Evolutionary conservation across 2,329 filamentous ascomycete genomes (phyloP), one percentile per base, ranked within the genome.

Genomic region (Clonostachys solani): DNA sequence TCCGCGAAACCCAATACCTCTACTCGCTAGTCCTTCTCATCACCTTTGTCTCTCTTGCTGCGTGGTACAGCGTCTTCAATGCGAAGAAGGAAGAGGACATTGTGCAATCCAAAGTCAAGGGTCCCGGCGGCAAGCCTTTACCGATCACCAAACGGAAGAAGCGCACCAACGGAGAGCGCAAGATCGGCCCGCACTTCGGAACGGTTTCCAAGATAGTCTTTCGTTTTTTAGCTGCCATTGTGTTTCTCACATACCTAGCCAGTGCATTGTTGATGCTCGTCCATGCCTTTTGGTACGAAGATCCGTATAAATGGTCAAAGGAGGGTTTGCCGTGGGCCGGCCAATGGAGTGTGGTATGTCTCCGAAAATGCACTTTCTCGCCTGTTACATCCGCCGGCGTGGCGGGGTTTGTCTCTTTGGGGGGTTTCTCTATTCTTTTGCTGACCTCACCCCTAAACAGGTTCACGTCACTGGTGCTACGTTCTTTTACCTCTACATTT

Each of bases 111-210:
- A 73, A 66, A 33, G 66, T 80, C 54, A 83, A 77, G 46, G 92
- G 92, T n/a, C 91, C 92, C 2, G 92, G 89, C 47, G 92, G 92
- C 55, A 92, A 95, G 64, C 90, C 90, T 34, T 73, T 96, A 46
- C 91, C 90, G n/a, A 63, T 74, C 44, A 80, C 75, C 50, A 87
- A 83, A 61, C 81, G 73, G 49, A 73, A 72, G 62, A 69, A 73
- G 68, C 64, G 77, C 62, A 61, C 67, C 64, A 54, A 72, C 68
- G 64, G 69, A 65, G 58, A 72, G 67, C 60, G 68, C 43, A 67
- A 68, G 52, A 62, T 69, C 45, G 63, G 65, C 16, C 74, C 62
- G 29, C 76, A 82, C 55, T 83, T 90, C 63, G 85, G 84, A 51
- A 77, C 73, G n/a, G 72, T 75, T 42, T 75, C 83, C 55, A 89